These are phyloP conservation scores for Entoloma clypeatum DNA, from an alignment of 1,284 basidiomycete genomes.

Conservation along the genomic window DNA sequence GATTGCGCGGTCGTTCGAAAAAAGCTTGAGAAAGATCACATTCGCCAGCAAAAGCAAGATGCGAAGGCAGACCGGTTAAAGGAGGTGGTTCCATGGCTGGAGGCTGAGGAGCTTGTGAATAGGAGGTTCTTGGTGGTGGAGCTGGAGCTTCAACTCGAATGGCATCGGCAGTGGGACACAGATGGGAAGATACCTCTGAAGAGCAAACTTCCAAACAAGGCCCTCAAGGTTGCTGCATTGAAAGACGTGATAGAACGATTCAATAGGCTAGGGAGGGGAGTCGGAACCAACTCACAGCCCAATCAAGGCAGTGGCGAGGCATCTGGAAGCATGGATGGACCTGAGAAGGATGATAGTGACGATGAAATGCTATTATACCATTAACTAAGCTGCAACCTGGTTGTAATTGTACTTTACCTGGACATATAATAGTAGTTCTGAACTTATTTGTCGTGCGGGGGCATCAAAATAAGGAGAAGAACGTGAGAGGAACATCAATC, in stretches of 20 bases:
- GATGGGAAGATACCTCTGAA: background rate
- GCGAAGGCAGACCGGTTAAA: background rate
- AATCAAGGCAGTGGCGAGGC: too few species aligned
- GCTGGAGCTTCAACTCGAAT: constrained; percentile 3
- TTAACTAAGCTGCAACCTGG: too few species aligned
- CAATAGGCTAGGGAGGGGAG: background rate
- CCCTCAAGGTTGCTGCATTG: background rate
- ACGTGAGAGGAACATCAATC: too few species aligned
- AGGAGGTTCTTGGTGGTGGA: background rate
- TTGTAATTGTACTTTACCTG: too few species aligned
- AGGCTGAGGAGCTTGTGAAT: background rate
- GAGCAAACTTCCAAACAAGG: background rate
- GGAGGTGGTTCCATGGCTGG: background rate
- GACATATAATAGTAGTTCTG: too few species aligned
- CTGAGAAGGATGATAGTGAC: background rate
- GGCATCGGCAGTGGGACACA: background rate
- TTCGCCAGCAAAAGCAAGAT: too few species aligned
- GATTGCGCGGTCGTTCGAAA: too few species aligned
- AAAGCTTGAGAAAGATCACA: too few species aligned
- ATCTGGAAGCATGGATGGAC: background rate
- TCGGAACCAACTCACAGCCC: background rate
- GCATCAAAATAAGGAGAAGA: too few species aligned
- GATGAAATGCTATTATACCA: background rate
- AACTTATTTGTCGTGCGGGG: too few species aligned
- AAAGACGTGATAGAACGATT: background rate